Percentiles rank a stretch among this genome's conserved stretches.
Conservation (phyloP, 176 grass and related monocot genomes). For the Avena eriantha region DNA sequence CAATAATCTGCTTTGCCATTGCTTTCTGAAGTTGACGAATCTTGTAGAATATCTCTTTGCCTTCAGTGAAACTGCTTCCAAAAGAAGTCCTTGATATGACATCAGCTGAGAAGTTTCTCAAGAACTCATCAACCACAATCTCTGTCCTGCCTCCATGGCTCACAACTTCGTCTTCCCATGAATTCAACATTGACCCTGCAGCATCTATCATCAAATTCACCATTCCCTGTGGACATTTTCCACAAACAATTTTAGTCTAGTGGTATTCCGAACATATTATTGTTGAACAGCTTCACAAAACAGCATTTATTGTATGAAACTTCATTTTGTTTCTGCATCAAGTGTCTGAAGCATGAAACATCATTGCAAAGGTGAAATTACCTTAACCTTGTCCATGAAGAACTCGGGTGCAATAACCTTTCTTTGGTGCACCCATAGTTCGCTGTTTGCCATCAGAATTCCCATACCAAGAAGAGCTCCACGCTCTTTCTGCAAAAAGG, state of each 20-base stretch:
- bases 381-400: conserved; percentile 93
- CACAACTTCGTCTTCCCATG: conserved; percentile 58
- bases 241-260: conserved; percentile 13
- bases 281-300: neutral
- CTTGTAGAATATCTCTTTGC: conserved; percentile 71
- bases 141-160: conserved; percentile 55
- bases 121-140: conserved; percentile 68
- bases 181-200: conserved; percentile 48
- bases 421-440: conserved; percentile 74
- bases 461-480: conserved; percentile 70
- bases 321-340: neutral
- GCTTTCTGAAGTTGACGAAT: conserved; percentile 66
- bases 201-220: conserved; percentile 60
- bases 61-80: conserved; percentile 67
- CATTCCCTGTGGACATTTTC: conserved; percentile 62
- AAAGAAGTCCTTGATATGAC: conserved; percentile 78
- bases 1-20: conserved; percentile 61
- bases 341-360: conserved; percentile 14
- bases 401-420: conserved; percentile 80
- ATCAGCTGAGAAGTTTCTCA: conserved; percentile 84
- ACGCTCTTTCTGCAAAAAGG: conserved; percentile 60
- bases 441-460: conserved; percentile 66
- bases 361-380: conserved; percentile 39
- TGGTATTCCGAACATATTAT: neutral
- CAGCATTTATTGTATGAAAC: neutral